Conservation (phyloP, 108 stramenopile species). For the Fistulifera pelliculosa region DNA sequence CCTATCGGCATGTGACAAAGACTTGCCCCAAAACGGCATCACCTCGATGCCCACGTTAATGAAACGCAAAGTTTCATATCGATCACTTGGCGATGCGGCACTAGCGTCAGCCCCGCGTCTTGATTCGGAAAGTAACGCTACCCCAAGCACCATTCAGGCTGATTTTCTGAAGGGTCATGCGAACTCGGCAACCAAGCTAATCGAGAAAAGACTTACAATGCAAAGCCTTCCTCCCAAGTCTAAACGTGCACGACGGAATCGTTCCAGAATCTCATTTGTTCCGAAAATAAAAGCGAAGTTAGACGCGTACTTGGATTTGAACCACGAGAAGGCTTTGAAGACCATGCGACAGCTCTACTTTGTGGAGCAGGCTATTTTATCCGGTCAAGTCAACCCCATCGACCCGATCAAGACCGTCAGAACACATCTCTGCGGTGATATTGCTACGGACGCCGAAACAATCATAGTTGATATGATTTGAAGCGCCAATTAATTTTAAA, state of each 20-base stretch:
- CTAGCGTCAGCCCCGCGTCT: constrained; percentile 4
- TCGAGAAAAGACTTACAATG: constrained; percentile 29
- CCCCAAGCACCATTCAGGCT: constrained; percentile 14
- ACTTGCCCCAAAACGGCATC: constrained; percentile 8
- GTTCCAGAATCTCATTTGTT: constrained; percentile 70
- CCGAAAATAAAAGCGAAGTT: constrained; percentile 63
- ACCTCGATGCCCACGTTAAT: constrained; percentile 25
- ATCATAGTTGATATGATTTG: constrained; percentile 73
- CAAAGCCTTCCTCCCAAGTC: constrained; percentile 55
- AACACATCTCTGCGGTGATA: constrained; percentile 40
- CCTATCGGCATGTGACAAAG: constrained; percentile 19
- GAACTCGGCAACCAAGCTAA: constrained; percentile 19
- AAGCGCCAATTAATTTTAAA: no score
- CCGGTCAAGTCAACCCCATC: constrained; percentile 35
- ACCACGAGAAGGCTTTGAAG: constrained; percentile 60
- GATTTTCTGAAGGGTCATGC: neutral
- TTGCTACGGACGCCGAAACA: constrained; percentile 69
- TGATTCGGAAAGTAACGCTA: neutral
- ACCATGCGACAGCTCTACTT: constrained; percentile 71
- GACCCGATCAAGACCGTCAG: constrained; percentile 11
- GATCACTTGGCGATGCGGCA: constrained; percentile 54
- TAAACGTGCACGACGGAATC: constrained; percentile 68
- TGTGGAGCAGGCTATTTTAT: constrained; percentile 65
- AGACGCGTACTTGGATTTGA: constrained; percentile 39
- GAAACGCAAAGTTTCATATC: constrained; percentile 73